Percentiles rank a stretch among this genome's conserved stretches.
Conservation (phyloP, 176 grass and related monocot genomes). For the Oropetium thomaeum region DNA sequence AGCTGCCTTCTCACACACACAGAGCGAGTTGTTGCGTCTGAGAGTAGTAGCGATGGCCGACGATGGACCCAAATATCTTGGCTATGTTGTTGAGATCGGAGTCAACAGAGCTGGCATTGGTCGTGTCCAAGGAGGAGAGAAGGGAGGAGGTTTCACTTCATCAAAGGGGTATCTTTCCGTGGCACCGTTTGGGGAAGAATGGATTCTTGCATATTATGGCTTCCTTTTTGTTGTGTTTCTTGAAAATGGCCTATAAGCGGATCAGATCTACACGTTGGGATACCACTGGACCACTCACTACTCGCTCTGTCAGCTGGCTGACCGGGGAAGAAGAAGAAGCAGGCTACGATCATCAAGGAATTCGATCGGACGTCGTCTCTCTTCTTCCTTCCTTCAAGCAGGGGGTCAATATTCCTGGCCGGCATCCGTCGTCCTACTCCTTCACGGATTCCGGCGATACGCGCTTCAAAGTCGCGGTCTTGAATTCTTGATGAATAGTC, state of each 20-base stretch:
- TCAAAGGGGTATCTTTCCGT: not conserved
- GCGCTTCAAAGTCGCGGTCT: not conserved
- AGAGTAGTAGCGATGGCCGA: no score
- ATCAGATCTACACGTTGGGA: conserved; percentile 36
- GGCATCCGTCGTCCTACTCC: not conserved
- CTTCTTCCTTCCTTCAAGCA: not conserved
- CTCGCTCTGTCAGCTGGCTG: no score
- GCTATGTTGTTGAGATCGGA: not conserved
- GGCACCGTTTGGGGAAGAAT: conserved; percentile 18
- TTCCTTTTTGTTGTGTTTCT: not conserved
- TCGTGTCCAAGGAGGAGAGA: no score
- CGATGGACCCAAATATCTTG: not conserved
- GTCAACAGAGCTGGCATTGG: not conserved
- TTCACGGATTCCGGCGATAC: not conserved
- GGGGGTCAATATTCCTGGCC: conserved; percentile 25
- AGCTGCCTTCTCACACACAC: no score
- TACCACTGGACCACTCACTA: conserved; percentile 24
- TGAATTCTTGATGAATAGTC: not conserved
- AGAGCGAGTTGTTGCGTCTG: not conserved
- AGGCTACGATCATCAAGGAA: not conserved
- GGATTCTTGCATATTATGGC: conserved; percentile 26
- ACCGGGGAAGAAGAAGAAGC: not conserved
- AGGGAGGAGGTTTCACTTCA: no score
- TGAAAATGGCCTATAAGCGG: conserved; percentile 30
- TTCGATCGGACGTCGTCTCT: not conserved